Conservation (phyloP, 257 asterid species). For the Gentiana macrophylla region DNA sequence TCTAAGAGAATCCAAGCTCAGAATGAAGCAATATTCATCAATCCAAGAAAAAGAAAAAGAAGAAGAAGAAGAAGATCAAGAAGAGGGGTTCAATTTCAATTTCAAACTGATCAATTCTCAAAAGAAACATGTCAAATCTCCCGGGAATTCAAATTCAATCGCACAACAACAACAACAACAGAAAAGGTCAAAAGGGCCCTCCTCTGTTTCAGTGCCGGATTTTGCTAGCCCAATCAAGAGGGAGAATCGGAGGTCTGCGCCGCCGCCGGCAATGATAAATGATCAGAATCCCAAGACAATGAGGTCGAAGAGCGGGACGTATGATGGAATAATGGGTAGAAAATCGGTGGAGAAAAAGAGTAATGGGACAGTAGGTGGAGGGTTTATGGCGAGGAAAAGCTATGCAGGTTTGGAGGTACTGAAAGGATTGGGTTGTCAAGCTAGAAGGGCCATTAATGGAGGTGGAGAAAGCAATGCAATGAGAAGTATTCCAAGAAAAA, state of each 20-base stretch:
- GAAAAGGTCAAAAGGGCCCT: constrained; percentile 26
- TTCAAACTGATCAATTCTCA: constrained; percentile 27
- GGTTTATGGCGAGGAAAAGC: constrained; percentile 68
- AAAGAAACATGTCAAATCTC: constrained; percentile 55
- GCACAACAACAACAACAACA: constrained; percentile 20
- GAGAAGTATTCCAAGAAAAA: constrained; percentile 14
- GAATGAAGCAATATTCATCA: constrained; percentile 19
- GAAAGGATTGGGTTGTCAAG: constrained; percentile 48
- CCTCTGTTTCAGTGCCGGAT: constrained; percentile 68
- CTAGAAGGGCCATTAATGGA: constrained; percentile 41
- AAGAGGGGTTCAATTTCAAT: no score
- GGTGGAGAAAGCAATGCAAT: constrained; percentile 26
- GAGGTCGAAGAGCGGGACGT: constrained; percentile 35
- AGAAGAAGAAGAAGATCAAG: background rate
- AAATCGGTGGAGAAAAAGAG: constrained; percentile 63
- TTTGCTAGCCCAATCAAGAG: constrained; percentile 59
- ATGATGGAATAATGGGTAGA: constrained; percentile 33
- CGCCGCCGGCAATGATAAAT: constrained; percentile 1
- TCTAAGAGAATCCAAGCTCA: constrained; percentile 53
- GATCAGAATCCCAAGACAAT: constrained; percentile 14
- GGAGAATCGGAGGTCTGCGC: constrained; percentile 70
- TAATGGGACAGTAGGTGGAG: constrained; percentile 18
- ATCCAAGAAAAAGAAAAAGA: constrained; percentile 17
- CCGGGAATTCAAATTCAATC: constrained; percentile 24
- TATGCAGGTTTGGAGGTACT: constrained; percentile 61